Conservation (phyloP, 495 filamentous ascomycete genomes). For the Lineolata rhizophorae region DNA sequence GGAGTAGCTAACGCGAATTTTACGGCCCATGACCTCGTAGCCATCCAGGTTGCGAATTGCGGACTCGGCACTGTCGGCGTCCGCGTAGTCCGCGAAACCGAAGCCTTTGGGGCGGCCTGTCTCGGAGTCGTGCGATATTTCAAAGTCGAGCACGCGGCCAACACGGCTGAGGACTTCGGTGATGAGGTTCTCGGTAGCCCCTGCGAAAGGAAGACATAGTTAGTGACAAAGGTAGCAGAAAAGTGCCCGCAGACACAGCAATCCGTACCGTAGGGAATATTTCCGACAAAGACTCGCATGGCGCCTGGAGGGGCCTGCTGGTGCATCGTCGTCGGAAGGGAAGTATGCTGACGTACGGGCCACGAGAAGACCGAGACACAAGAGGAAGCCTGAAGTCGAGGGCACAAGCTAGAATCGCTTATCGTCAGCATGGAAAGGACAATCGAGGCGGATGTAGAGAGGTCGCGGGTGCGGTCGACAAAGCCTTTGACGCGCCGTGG, state of each 20-base stretch:
- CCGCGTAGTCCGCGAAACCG: conserved; percentile 84
- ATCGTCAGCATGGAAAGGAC: too few relatives aligned
- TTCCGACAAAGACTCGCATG: conserved; percentile 23
- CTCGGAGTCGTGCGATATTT: conserved; percentile 86
- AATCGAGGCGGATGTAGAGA: too few relatives aligned
- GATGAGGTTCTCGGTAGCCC: conserved; percentile 86
- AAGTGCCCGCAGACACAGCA: not conserved
- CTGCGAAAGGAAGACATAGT: conserved; percentile 19
- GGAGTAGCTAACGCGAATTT: conserved; percentile 83
- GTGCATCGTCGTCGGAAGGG: too few relatives aligned
- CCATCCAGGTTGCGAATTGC: conserved; percentile 93
- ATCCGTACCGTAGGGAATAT: conserved; percentile 19
- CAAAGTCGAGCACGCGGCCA: conserved; percentile 78
- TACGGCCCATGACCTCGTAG: conserved; percentile 86
- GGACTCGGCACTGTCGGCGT: conserved; percentile 76
- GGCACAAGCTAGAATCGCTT: too few relatives aligned
- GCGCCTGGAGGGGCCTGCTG: too few relatives aligned
- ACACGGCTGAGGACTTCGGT: conserved; percentile 72
- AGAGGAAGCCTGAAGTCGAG: too few relatives aligned
- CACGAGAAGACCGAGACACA: too few relatives aligned
- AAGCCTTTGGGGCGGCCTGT: conserved; percentile 92
- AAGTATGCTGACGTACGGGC: too few relatives aligned
- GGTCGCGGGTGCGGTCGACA: too few relatives aligned
- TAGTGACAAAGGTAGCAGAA: not conserved
- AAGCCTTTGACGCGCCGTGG: too few relatives aligned